Conservation (phyloP, 257 asterid genomes). For the Nicotiana noctiflora region DNA sequence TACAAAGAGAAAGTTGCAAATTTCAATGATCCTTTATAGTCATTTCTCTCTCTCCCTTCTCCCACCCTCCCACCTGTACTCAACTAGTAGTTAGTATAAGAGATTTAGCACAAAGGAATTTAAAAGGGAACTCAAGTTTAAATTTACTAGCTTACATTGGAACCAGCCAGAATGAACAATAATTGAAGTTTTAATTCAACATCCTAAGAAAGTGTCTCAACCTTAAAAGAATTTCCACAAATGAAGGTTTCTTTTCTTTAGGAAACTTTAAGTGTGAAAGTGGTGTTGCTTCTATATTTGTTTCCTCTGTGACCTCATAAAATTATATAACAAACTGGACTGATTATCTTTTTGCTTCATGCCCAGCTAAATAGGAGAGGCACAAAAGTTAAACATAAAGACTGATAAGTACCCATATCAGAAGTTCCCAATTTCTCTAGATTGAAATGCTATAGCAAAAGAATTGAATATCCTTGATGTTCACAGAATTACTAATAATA, state of each 20-base stretch:
- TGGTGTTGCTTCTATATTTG: neutral
- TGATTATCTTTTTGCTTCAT: neutral
- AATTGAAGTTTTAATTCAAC: neutral
- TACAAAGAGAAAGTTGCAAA: neutral
- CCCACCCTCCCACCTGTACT: neutral
- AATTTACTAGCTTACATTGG: neutral
- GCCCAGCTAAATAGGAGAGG: neutral
- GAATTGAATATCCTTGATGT: neutral
- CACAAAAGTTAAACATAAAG: neutral
- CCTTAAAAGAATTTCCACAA: neutral
- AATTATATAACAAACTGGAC: neutral
- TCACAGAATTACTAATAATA: neutral
- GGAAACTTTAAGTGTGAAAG: neutral
- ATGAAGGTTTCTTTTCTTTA: neutral
- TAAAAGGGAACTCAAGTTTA: neutral
- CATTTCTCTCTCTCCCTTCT: neutral
- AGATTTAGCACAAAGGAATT: neutral
- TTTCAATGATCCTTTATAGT: slow-evolving; percentile 2
- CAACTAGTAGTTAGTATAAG: neutral
- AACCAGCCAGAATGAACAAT: neutral
- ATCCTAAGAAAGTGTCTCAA: neutral
- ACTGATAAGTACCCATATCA: neutral
- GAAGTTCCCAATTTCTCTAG: neutral
- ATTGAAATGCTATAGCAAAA: neutral
- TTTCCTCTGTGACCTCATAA: neutral